Base-by-base conservation (phyloP, 306 rosid genomes). In the Fragaria vesca region DNA sequence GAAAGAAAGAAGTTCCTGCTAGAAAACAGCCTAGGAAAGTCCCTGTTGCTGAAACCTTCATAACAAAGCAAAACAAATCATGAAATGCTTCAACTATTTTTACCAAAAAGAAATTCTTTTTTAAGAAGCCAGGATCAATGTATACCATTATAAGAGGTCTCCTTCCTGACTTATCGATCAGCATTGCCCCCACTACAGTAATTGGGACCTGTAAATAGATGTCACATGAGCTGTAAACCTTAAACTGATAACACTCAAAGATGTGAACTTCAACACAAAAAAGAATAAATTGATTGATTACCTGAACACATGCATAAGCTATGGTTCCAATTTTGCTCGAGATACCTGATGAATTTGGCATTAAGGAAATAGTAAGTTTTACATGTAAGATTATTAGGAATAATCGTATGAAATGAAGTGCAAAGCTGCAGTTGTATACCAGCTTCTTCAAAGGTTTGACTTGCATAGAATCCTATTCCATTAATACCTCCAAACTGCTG, bases 221-320 rank as follows among this genome's bases (percentile, higher is more conserved):
- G 45, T 54, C 38, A 45, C 50, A 43, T 36, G 38, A 60, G 73
- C 30, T 69, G 52, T 36, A 28, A 48, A 4, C 21, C 21, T 11
- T 26, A 26, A 61, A 26, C 66, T 32, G 12, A 52, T 61, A 5
- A 20, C 11, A 72, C 34, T 51, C 17, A 2, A 55, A 34, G 8
- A 40, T 21, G 51, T 2, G 32, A 63, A 15, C 1, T 71, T 54
- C 17, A 61, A 66, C 28, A 32, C n/a, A 38, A 16, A 15, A 28
- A 15, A 47, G 78, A 4, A 79, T 32, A 50, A 63, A 47, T 12
- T 36, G 67, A 73, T 15, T 16, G 28, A 66, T 18, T 86, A 89
- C 97, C 86, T 88, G 96, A 47, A 91, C 76, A 77, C 89, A 82
- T 73, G 89, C 94, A 84, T 82, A 93, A 76, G 90, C 89, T 74